Percentiles rank a stretch among this genome's conserved stretches.
phyloP scores from a whole-genome alignment of 2,329 filamentous ascomycete species.

The Nemania sp. region DNA sequence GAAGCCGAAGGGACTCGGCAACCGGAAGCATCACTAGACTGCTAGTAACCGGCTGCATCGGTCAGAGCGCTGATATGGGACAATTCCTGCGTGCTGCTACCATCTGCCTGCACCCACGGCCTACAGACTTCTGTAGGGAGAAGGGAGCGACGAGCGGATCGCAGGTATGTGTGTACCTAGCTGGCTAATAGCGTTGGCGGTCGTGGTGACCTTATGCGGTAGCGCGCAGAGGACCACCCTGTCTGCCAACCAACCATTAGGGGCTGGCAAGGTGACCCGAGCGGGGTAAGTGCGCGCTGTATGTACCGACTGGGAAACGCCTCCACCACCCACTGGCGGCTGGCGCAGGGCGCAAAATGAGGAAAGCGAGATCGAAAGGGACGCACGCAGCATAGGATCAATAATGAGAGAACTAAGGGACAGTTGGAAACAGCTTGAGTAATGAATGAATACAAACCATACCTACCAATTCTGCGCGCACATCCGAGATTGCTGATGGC shows the following conservation, averaged over 20 bases:
- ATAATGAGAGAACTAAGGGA: neutral
- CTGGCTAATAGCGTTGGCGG: neutral
- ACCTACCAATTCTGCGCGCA: neutral
- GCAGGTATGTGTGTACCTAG: no score
- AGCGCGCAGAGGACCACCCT: conserved; percentile 21
- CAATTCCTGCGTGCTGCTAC: conserved; percentile 10
- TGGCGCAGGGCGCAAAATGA: conserved; percentile 10
- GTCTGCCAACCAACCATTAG: conserved; percentile 16
- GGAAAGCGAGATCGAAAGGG: neutral
- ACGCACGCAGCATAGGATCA: neutral
- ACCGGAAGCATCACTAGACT: conserved; percentile 17
- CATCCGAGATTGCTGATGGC: neutral
- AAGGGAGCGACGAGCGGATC: neutral
- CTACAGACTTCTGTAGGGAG: neutral
- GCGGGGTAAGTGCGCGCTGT: conserved; percentile 22
- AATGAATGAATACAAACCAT: neutral
- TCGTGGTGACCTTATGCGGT: conserved; percentile 17
- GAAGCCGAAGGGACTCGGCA: conserved; percentile 10
- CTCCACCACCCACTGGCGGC: conserved; percentile 19
- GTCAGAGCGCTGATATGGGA: conserved; percentile 7
- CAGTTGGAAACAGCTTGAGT: neutral
- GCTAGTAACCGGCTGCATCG: conserved; percentile 19
- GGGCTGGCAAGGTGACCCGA: conserved; percentile 12
- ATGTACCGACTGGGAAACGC: conserved; percentile 16
- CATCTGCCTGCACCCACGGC: conserved; percentile 1